These are phyloP conservation scores for Aristolochia contorta DNA, from an alignment of 164 flowering plant species.

Conservation along the genomic window DNA sequence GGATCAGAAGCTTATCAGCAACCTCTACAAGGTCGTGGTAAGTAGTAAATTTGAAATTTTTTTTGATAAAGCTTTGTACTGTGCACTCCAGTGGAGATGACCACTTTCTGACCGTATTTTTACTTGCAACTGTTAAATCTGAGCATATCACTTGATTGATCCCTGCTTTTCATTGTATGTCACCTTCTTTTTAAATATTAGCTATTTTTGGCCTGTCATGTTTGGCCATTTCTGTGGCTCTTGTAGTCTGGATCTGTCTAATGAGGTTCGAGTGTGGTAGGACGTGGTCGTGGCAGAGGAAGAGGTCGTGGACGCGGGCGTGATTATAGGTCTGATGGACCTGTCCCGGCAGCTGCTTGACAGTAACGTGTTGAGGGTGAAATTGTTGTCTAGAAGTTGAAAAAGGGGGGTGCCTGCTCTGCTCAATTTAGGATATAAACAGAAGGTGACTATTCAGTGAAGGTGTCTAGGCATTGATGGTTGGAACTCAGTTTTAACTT, in stretches of 20 bases:
- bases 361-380: constrained; percentile 3
- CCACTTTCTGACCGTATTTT: too few relatives aligned
- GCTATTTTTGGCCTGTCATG: too few relatives aligned
- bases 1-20: constrained; percentile 24
- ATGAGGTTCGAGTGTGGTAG: constrained; percentile 12
- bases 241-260: background rate
- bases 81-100: too few relatives aligned
- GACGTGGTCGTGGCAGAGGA: constrained; percentile 28
- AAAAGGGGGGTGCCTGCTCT: constrained; percentile 27
- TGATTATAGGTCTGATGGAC: constrained; percentile 23
- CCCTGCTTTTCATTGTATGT: too few relatives aligned
- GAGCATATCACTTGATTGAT: too few relatives aligned
- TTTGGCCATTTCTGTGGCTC: background rate
- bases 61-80: too few relatives aligned
- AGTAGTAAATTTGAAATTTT: constrained; percentile 12
- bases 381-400: constrained; percentile 11
- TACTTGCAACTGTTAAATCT: too few relatives aligned
- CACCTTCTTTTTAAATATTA: too few relatives aligned
- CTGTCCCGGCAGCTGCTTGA: constrained; percentile 18
- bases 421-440: constrained; percentile 1
- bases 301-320: constrained; percentile 19
- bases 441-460: background rate
- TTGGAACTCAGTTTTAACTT: background rate
- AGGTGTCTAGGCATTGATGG: background rate
- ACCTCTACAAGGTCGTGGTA: constrained; percentile 29